These are phyloP conservation scores for Fagopyrum esculentum DNA, from an alignment of 148 eudicot genomes.

Conservation along the genomic window DNA sequence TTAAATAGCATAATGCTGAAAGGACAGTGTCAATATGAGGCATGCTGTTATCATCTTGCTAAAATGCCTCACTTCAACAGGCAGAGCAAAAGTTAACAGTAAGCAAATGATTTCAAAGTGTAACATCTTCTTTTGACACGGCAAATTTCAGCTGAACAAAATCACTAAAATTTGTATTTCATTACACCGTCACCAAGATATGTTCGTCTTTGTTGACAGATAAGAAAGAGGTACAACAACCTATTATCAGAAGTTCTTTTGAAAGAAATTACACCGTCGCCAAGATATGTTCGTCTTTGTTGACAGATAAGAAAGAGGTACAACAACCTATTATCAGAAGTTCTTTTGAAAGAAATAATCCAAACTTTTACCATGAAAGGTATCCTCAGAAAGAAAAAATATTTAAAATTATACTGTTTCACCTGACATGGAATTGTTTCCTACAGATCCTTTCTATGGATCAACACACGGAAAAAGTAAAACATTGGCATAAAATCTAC, in stretches of 20 bases:
- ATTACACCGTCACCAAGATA: neutral
- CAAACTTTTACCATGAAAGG: neutral
- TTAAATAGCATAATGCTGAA: constrained; percentile 15
- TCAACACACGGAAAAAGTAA: neutral
- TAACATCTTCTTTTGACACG: neutral
- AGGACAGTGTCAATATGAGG: neutral
- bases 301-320: neutral
- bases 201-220: neutral
- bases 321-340: neutral
- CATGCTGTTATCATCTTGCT: neutral
- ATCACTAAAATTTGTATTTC: neutral
- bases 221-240: neutral
- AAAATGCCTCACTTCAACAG: neutral
- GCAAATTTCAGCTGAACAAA: neutral
- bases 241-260: neutral
- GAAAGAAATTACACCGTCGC: neutral
- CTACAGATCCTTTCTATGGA: neutral
- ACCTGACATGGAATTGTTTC: neutral
- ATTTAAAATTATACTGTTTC: neutral
- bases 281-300: neutral
- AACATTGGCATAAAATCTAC: neutral
- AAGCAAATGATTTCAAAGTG: neutral
- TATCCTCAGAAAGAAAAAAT: neutral
- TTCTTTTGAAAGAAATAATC: neutral
- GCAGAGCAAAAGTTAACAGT: neutral